These are phyloP conservation scores for Venturiaceae sp. DNA, from an alignment of 2,329 filamentous ascomycete genomes.

Conservation along the genomic window DNA sequence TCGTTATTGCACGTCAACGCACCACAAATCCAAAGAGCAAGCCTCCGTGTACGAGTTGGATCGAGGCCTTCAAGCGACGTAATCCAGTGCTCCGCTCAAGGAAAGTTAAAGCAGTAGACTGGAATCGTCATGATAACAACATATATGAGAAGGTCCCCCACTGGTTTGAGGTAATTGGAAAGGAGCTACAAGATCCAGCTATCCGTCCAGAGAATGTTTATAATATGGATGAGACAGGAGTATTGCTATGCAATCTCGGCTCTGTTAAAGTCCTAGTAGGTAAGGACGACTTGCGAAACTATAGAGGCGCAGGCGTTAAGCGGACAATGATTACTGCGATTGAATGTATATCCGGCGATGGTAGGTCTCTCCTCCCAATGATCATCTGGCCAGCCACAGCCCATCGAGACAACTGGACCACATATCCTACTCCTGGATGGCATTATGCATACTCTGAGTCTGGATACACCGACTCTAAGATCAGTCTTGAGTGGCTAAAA, in stretches of 20 bases:
- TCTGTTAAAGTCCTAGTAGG: constrained; percentile 15
- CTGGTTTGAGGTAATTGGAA: constrained; percentile 17
- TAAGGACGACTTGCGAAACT: constrained; percentile 13
- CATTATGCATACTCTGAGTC: constrained; percentile 10
- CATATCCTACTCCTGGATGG: constrained; percentile 8
- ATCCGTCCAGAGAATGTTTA: constrained; percentile 15
- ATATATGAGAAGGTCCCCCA: constrained; percentile 15
- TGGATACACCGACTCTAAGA: constrained; percentile 11
- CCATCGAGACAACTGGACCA: constrained; percentile 13
- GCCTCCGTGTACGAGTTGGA: constrained; percentile 10
- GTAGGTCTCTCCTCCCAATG: constrained; percentile 14
- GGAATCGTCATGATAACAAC: constrained; percentile 12
- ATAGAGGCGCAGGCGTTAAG: constrained; percentile 15
- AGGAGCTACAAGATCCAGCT: constrained; percentile 11
- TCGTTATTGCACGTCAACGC: constrained; percentile 9
- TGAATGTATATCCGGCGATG: constrained; percentile 13
- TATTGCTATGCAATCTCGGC: constrained; percentile 13
- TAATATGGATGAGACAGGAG: constrained; percentile 16
- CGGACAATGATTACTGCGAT: constrained; percentile 15
- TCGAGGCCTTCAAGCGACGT: constrained; percentile 7
- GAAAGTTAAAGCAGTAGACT: constrained; percentile 6
- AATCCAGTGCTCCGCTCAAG: constrained; percentile 6
- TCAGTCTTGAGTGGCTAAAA: constrained; percentile 25
- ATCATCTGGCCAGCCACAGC: constrained; percentile 16
- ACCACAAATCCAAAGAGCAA: constrained; percentile 9